phyloP scores from a whole-genome alignment of 2,329 filamentous ascomycete species.

The Ophiostoma novo-ulmi region DNA sequence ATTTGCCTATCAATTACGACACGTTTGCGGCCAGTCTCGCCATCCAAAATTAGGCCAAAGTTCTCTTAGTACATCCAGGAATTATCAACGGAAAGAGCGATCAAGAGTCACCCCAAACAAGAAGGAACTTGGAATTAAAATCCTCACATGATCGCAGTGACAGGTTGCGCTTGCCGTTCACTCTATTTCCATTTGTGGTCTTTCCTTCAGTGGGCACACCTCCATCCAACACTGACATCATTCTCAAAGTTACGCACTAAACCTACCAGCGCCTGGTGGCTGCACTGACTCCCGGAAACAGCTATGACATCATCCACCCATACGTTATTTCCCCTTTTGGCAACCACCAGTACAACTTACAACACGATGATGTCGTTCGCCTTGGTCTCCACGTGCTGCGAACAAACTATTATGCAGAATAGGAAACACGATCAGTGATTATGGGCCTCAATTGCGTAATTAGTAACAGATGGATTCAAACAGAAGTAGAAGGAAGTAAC shows the following conservation, averaged over 20 bases:
- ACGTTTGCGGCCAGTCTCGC: background rate
- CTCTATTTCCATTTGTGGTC: background rate
- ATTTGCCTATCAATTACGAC: background rate
- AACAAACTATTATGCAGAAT: background rate
- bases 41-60: background rate
- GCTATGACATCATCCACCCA: conserved; percentile 5
- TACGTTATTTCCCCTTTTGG: background rate
- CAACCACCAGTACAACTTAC: background rate
- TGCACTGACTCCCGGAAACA: background rate
- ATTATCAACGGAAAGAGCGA: background rate
- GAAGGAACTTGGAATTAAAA: background rate
- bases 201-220: background rate
- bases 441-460: conserved; percentile 7
- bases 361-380: conserved; percentile 4
- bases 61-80: background rate
- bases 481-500: background rate
- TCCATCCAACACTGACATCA: conserved; percentile 7
- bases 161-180: background rate
- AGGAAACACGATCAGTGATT: background rate
- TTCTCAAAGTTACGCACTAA: background rate
- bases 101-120: background rate
- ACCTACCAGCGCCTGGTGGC: background rate
- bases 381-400: background rate
- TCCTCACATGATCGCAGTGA: background rate
- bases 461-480: background rate